phyloP scores from a whole-genome alignment of 257 asterid species.

The Solanum chilense region DNA sequence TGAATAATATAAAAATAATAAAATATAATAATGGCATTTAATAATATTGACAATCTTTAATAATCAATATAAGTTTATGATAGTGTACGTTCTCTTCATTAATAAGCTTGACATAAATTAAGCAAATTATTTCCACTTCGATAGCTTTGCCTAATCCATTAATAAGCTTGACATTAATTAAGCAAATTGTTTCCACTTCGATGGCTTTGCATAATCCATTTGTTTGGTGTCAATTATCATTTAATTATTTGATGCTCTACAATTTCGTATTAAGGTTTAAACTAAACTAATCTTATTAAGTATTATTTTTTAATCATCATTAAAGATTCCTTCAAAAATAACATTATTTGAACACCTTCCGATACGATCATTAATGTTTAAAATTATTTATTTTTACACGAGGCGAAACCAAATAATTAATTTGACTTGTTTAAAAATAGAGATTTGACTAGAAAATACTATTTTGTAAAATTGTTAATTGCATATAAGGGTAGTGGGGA shows the following conservation, averaged over 20 bases:
- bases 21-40: too few relatives aligned
- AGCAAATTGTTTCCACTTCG: neutral
- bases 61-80: neutral
- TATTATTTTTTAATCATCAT: neutral
- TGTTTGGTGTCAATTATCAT: too few relatives aligned
- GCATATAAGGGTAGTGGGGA: neutral
- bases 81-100: too few relatives aligned
- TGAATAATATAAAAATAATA: too few relatives aligned
- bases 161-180: neutral
- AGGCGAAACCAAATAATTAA: neutral
- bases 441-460: neutral
- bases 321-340: neutral
- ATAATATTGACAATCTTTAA: too few relatives aligned
- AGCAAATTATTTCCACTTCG: too few relatives aligned
- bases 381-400: neutral
- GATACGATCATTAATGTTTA: neutral
- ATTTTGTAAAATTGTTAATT: neutral
- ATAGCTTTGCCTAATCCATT: too few relatives aligned
- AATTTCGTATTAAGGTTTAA: too few relatives aligned
- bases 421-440: neutral
- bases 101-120: neutral
- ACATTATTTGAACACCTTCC: too few relatives aligned
- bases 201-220: too few relatives aligned
- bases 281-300: too few relatives aligned
- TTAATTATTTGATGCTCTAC: too few relatives aligned